Evolutionary conservation across 805 yeast genomes (phyloP), one percentile per base, ranked within the genome.

Genomic region (Torulaspora maleeae): DNA sequence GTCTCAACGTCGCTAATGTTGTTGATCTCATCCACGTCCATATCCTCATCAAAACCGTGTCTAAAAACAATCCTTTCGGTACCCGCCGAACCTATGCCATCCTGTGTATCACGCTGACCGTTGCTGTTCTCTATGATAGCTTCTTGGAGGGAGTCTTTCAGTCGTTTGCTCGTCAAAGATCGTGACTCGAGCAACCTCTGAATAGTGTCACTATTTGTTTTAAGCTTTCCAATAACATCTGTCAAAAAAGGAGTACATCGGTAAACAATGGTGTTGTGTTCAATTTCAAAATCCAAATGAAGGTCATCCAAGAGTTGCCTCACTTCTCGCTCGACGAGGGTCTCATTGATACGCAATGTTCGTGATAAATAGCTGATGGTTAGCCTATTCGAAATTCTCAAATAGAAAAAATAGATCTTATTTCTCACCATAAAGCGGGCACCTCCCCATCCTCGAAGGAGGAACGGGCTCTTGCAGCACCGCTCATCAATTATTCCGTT

Each of bases 341-440:
- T 28, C 17, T 49, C 45, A 8, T 52, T 51, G 20, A 62, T 51
- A 7, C 53, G 52, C 13, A 61, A 38, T 1, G 52, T 54, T 7
- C 51, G 46, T 2, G 67, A 54, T 9, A 63, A 38, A 45, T 63
- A 63, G 25, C 55, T 42, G 7, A 61, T 44, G 17, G 48, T 50
- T 12, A 63, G 40, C 27, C 40, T 46, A 20, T 48, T 49, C 2
- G 66, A 54, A 4, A 63, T 49, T 28, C 60, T 50, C 42, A 63
- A 36, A 45, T 63, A 62, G 36, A 63, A 60, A 25, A 55, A 54
- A 37, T 57, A 58, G 12, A 63, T 56, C 39, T 62, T 63, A 29
- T 52, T 43, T 34, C 63, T 50, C 56, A 62, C 54, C 13, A 49
- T 46, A 25, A 30, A 36, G 16, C 53, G 50, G 2, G 57, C 55